These are phyloP conservation scores for Cladochytrium replicatum DNA, from an alignment of 192 early-diverging fungal species.

Conservation along the genomic window DNA sequence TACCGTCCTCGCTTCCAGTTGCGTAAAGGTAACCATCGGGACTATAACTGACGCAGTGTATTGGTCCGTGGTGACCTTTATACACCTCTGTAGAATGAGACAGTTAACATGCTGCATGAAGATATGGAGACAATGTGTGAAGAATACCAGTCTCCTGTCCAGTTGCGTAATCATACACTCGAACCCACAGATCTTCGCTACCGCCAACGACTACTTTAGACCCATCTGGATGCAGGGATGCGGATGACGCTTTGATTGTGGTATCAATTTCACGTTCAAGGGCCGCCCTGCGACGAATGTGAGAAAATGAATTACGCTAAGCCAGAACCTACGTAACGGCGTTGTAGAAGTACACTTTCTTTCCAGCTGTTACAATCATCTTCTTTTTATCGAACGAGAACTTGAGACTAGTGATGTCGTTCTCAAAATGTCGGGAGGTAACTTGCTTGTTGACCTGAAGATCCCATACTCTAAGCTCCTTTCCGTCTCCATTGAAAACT, in stretches of 20 bases:
- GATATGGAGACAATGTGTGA: neutral
- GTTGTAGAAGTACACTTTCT: slow-evolving; percentile 63
- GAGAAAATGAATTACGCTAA: slow-evolving; percentile 6
- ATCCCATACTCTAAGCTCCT: slow-evolving; percentile 58
- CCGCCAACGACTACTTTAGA: slow-evolving; percentile 73
- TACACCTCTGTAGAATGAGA: slow-evolving; percentile 46
- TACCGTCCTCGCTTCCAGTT: slow-evolving; percentile 80
- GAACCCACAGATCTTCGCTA: slow-evolving; percentile 69
- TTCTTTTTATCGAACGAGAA: slow-evolving; percentile 65
- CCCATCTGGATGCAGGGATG: slow-evolving; percentile 72
- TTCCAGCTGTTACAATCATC: slow-evolving; percentile 70
- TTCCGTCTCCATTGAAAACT: slow-evolving; percentile 35
- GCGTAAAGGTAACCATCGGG: slow-evolving; percentile 88
- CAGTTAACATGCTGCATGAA: neutral
- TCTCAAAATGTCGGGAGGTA: slow-evolving; percentile 50
- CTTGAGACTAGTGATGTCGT: slow-evolving; percentile 60
- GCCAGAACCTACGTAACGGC: slow-evolving; percentile 42
- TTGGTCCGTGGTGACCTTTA: slow-evolving; percentile 86
- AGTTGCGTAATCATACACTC: slow-evolving; percentile 71
- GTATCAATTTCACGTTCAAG: slow-evolving; percentile 25
- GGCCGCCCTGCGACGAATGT: slow-evolving; percentile 12
- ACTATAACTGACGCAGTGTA: slow-evolving; percentile 82
- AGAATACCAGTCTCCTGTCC: slow-evolving; percentile 52
- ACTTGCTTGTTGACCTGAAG: slow-evolving; percentile 53
- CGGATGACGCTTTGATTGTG: slow-evolving; percentile 56